These are phyloP conservation scores for Mytilinidion resinicola DNA, from an alignment of 495 filamentous ascomycete species.

Conservation along the genomic window DNA sequence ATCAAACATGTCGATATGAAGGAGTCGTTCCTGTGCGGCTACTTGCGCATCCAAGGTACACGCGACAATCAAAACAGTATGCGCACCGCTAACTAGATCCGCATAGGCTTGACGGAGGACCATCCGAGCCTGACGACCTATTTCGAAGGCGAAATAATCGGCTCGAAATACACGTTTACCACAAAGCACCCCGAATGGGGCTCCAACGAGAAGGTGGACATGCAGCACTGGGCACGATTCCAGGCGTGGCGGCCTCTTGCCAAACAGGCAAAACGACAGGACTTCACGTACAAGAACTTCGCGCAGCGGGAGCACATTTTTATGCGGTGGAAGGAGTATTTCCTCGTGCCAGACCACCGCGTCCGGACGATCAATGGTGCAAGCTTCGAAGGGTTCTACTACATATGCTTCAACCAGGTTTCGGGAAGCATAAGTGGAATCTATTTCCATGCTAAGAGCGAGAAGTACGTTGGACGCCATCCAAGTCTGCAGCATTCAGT, in stretches of 20 bases:
- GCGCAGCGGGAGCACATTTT: constrained; percentile 84
- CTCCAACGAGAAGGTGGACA: constrained; percentile 83
- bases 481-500: constrained; percentile 6
- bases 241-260: constrained; percentile 73
- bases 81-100: constrained; percentile 20
- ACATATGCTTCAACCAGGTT: constrained; percentile 96
- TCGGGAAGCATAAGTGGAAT: constrained; percentile 80
- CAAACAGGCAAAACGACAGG: constrained; percentile 68
- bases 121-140: constrained; percentile 95
- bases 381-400: constrained; percentile 98
- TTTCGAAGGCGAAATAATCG: constrained; percentile 98
- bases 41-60: constrained; percentile 90
- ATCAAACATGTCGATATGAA: constrained; percentile 94
- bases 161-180: constrained; percentile 85
- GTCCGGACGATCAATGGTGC: constrained; percentile 85
- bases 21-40: constrained; percentile 93
- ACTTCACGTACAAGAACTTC: constrained; percentile 62
- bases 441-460: constrained; percentile 96
- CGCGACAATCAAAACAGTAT: constrained; percentile 7
- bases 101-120: constrained; percentile 83
- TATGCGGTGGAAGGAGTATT: constrained; percentile 99
- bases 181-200: constrained; percentile 90
- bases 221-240: constrained; percentile 91
- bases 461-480: constrained; percentile 62
- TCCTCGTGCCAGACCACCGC: constrained; percentile 91